phyloP scores from a whole-genome alignment of 2,329 filamentous ascomycete genomes.

The Drechslerella dactyloides region DNA sequence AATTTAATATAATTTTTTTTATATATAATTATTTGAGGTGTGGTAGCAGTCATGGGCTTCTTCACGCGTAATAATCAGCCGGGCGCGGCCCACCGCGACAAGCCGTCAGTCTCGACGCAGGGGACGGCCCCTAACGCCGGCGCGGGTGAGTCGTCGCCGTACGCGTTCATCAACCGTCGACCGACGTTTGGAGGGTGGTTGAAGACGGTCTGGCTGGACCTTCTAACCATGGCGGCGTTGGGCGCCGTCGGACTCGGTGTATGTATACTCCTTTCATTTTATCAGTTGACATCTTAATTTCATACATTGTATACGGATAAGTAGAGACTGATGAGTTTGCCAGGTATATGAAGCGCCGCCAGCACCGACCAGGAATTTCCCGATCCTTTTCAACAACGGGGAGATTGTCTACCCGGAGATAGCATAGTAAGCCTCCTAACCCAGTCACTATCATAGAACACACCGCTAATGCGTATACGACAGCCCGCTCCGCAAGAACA shows the following conservation, averaged over 20 bases:
- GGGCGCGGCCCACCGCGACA: conserved; percentile 22
- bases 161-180: conserved; percentile 60
- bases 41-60: neutral
- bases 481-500: conserved; percentile 68
- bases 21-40: no score
- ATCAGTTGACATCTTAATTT: neutral
- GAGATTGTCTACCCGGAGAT: conserved; percentile 74
- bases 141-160: conserved; percentile 31
- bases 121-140: conserved; percentile 25
- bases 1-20: no score
- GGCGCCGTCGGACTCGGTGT: conserved; percentile 72
- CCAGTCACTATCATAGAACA: no score
- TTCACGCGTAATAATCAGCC: conserved; percentile 6
- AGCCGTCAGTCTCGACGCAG: conserved; percentile 33
- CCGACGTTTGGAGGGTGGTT: conserved; percentile 74
- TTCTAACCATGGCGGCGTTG: conserved; percentile 71
- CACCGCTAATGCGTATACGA: neutral
- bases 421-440: conserved; percentile 62
- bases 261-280: conserved; percentile 56
- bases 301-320: conserved; percentile 1
- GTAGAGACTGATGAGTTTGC: neutral
- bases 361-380: conserved; percentile 72
- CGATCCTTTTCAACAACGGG: conserved; percentile 70
- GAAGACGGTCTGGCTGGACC: conserved; percentile 71
- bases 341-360: conserved; percentile 70